These are phyloP conservation scores for Calonectria leucothoes DNA, from an alignment of 2,329 filamentous ascomycete species.

Conservation along the genomic window DNA sequence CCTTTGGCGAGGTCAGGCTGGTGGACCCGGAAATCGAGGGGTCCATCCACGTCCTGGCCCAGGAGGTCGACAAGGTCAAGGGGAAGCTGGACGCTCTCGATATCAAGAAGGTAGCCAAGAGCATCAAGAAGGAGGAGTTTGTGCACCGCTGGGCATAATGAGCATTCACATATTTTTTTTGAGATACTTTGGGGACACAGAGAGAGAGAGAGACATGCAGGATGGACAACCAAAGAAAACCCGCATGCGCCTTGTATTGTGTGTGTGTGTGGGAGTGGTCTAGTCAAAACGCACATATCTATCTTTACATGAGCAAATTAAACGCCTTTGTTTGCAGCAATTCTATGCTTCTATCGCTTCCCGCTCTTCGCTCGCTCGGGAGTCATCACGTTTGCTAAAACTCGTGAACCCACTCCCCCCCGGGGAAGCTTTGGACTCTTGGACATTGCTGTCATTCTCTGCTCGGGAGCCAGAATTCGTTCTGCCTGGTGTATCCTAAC, in stretches of 20 bases:
- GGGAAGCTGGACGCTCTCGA: slow-evolving; percentile 53
- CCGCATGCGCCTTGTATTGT: slow-evolving; percentile 23
- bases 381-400: not conserved
- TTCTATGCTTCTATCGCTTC: slow-evolving; percentile 15
- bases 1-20: slow-evolving; percentile 60
- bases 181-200: not conserved
- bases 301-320: slow-evolving; percentile 20
- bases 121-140: slow-evolving; percentile 62
- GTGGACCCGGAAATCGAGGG: slow-evolving; percentile 65
- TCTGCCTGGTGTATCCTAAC: not conserved
- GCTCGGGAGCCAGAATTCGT: not conserved
- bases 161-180: not conserved
- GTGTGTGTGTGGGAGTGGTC: slow-evolving; percentile 9
- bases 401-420: not conserved
- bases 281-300: slow-evolving; percentile 25
- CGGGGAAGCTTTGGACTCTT: not conserved
- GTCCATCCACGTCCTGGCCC: slow-evolving; percentile 58
- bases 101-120: slow-evolving; percentile 52
- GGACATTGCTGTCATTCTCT: not conserved
- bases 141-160: slow-evolving; percentile 46
- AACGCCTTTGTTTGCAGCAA: slow-evolving; percentile 16
- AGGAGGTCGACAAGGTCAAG: slow-evolving; percentile 57
- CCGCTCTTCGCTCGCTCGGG: not conserved
- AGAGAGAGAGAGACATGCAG: no score
- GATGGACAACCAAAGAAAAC: not conserved